Conservation (phyloP, 257 asterid species). For the Solanum arcanum region DNA sequence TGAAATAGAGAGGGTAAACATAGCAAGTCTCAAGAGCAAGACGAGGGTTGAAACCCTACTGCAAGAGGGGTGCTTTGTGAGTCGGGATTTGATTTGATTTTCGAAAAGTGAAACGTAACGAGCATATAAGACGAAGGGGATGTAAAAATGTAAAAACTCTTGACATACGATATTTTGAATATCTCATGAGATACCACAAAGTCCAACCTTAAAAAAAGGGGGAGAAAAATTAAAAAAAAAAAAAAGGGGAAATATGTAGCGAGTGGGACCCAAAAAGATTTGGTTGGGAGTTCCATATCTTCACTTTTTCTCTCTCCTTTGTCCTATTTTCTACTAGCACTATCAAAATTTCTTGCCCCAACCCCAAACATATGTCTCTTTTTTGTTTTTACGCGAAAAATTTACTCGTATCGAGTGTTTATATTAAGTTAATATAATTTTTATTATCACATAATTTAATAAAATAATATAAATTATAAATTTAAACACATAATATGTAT, state of each 20-base stretch:
- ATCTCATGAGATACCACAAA: background rate
- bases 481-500: no score
- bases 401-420: no score
- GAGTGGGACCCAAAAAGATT: constrained; percentile 28
- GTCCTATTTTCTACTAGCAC: background rate
- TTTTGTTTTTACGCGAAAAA: background rate
- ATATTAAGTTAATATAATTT: no score
- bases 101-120: background rate
- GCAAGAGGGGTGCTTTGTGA: no score
- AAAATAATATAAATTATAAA: no score
- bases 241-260: background rate
- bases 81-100: background rate
- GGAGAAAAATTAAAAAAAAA: background rate
- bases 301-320: constrained; percentile 14
- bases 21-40: no score
- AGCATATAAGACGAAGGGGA: background rate
- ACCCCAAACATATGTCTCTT: background rate
- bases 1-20: no score
- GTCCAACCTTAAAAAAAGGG: background rate
- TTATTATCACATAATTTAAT: rapidly evolving
- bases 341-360: background rate
- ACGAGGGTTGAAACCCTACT: no score
- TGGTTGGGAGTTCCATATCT: constrained; percentile 21
- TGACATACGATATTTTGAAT: background rate
- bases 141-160: background rate